These are phyloP conservation scores for Corchorus olitorius DNA, from an alignment of 345 rosid genomes.

Conservation along the genomic window DNA sequence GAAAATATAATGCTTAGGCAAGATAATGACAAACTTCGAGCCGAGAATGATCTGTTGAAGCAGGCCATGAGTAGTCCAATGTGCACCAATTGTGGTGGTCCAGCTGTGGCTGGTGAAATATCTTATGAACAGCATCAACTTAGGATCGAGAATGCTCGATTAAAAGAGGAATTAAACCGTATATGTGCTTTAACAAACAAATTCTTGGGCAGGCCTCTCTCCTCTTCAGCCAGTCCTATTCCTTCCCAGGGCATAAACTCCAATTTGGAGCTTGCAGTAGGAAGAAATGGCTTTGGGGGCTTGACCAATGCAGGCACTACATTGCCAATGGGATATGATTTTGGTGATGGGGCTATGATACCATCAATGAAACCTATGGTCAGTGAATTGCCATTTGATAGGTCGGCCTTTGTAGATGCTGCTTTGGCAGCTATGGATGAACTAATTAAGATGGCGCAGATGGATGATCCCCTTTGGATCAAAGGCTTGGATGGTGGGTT, in stretches of 20 bases:
- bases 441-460: slow-evolving; percentile 55
- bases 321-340: slow-evolving; percentile 36
- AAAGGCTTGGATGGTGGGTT: slow-evolving; percentile 42
- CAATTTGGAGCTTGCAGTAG: slow-evolving; percentile 37
- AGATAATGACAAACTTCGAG: slow-evolving; percentile 68
- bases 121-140: slow-evolving; percentile 57
- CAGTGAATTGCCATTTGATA: slow-evolving; percentile 32
- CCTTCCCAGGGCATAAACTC: slow-evolving; percentile 36
- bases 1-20: slow-evolving; percentile 60
- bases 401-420: slow-evolving; percentile 44
- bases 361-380: slow-evolving; percentile 26
- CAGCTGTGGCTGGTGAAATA: slow-evolving; percentile 40
- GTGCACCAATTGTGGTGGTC: slow-evolving; percentile 73
- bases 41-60: slow-evolving; percentile 57
- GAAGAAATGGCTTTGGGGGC: slow-evolving; percentile 38
- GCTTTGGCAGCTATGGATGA: slow-evolving; percentile 68
- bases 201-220: slow-evolving; percentile 55
- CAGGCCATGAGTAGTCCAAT: slow-evolving; percentile 47
- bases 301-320: slow-evolving; percentile 10
- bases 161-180: slow-evolving; percentile 58
- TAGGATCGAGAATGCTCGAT: slow-evolving; percentile 60
- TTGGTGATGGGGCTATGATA: slow-evolving; percentile 25
- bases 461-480: slow-evolving; percentile 53
- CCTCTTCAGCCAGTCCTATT: slow-evolving; percentile 32
- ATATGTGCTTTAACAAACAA: slow-evolving; percentile 51